Evolutionary conservation across 495 filamentous ascomycete genomes (phyloP), one percentile per base, ranked within the genome.

Genomic region (Tricharina praecox): DNA sequence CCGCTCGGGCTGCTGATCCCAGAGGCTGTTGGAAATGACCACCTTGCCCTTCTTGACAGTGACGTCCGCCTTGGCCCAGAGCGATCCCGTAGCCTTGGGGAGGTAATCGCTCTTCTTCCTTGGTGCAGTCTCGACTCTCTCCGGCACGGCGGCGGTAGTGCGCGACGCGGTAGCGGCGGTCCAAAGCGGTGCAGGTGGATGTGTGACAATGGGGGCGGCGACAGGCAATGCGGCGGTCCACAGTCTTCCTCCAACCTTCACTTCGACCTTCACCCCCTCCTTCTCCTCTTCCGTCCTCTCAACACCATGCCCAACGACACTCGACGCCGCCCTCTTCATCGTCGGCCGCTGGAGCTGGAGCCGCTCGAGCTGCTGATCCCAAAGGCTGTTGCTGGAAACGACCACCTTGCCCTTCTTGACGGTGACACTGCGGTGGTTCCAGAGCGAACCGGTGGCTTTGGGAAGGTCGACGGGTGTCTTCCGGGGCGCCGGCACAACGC

Each of bases 71-170:
- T 8, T 24, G 18, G 1, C 20, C 43, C 43, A 46, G 8, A 46
- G 15, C 9, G 43, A 33, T 8, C 43, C 43, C 1, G 43, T 33
- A 5, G 43, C 43, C 23, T 46, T 46, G 25, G 25, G 26, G 18
- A 46, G 43, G 11, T 33, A 25, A 10, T 33, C 28, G 19, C 26
- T 33, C 28, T 10, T 18, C n/a, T 46, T 46, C 9, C 43, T 15
- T 15, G 28, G 24, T 10, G 43, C 43, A 3, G 43, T 15, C 7
- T 20, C 28, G 2, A 16, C 35, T 28, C 56, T 45, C n/a, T 51
- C 38, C n/a, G 56, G 56, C 5, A 33, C 24, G 13, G 56, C 56
- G 10, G 52, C 26, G 19, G 56, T 60, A 9, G 56, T 59, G 21
- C 56, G 45, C 2, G 56, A 52, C 15, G 56, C 56, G 8, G 26